phyloP scores from a whole-genome alignment of 768 basidiomycete species.

The Psilocybe subaeruginosa region DNA sequence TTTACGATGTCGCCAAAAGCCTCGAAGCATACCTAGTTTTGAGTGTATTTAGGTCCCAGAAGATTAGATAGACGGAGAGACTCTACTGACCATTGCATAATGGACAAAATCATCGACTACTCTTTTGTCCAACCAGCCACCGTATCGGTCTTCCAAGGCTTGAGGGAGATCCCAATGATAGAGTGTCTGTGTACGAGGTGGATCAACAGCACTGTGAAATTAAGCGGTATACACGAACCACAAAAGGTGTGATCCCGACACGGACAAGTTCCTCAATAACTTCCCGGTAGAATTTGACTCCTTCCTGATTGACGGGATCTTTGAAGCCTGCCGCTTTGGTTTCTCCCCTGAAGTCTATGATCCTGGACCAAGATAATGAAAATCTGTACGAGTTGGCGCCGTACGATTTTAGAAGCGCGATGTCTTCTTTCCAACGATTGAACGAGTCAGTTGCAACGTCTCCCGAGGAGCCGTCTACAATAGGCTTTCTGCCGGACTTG shows the following conservation, averaged over 20 bases:
- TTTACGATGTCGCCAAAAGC: conserved; percentile 76
- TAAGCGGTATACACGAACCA: conserved; percentile 36
- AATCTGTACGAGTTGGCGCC: conserved; percentile 77
- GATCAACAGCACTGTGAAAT: too few relatives aligned
- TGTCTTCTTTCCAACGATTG: conserved; percentile 65
- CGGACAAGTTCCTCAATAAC: conserved; percentile 67
- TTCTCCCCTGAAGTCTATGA: conserved; percentile 53
- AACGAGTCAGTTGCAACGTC: conserved; percentile 74
- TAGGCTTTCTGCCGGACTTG: conserved; percentile 25
- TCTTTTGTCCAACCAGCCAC: conserved; percentile 71
- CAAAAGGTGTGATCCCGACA: conserved; percentile 62
- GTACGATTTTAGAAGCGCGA: conserved; percentile 63
- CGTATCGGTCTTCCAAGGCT: conserved; percentile 70
- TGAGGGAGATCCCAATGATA: conserved; percentile 84
- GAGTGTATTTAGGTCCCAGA: background rate
- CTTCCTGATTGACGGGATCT: conserved; percentile 65
- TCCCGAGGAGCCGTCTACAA: conserved; percentile 62
- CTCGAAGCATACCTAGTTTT: conserved; percentile 60
- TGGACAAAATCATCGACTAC: conserved; percentile 64
- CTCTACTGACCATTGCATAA: conserved; percentile 51
- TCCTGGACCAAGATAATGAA: conserved; percentile 73
- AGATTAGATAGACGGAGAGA: background rate
- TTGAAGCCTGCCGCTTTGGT: conserved; percentile 30
- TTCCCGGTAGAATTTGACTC: conserved; percentile 67
- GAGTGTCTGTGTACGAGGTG: conserved; percentile 48